These are phyloP conservation scores for Tagetes patula DNA, from an alignment of 129 eudicot genomes.

Conservation along the genomic window DNA sequence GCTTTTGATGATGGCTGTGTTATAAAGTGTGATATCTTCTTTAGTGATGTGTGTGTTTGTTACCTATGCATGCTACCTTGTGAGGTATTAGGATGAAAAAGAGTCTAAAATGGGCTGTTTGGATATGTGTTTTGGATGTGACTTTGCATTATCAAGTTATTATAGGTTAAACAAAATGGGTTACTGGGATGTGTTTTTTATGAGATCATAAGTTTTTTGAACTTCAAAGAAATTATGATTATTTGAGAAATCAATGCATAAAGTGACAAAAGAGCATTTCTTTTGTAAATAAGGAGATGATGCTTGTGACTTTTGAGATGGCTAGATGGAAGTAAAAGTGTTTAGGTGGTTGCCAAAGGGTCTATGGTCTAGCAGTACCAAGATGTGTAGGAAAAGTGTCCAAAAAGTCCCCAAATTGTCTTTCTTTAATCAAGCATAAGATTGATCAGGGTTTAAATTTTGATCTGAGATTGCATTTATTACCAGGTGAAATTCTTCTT, in stretches of 20 bases:
- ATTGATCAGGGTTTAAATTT: background rate
- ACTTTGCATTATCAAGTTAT: background rate
- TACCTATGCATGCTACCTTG: background rate
- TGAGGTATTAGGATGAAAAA: background rate
- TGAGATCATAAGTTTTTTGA: background rate
- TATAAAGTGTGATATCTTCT: background rate
- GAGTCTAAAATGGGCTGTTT: background rate
- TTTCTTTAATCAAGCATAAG: background rate
- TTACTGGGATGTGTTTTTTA: background rate
- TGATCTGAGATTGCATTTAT: conserved; percentile 12
- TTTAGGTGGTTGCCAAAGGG: background rate
- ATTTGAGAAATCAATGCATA: background rate
- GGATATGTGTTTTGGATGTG: conserved; percentile 6
- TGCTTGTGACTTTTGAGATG: conserved; percentile 13
- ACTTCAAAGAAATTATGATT: background rate
- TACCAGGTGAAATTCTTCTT: conserved; percentile 79
- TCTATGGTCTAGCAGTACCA: no score
- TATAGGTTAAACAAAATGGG: background rate
- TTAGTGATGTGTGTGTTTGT: background rate
- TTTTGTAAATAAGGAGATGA: background rate
- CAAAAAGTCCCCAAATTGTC: background rate
- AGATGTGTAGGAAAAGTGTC: no score
- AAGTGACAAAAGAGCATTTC: background rate
- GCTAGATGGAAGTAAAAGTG: background rate
- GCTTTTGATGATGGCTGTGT: conserved; percentile 6